Base-by-base conservation (phyloP, 192 early-diverging fungal species). In the Umbelopsis vinacea region DNA sequence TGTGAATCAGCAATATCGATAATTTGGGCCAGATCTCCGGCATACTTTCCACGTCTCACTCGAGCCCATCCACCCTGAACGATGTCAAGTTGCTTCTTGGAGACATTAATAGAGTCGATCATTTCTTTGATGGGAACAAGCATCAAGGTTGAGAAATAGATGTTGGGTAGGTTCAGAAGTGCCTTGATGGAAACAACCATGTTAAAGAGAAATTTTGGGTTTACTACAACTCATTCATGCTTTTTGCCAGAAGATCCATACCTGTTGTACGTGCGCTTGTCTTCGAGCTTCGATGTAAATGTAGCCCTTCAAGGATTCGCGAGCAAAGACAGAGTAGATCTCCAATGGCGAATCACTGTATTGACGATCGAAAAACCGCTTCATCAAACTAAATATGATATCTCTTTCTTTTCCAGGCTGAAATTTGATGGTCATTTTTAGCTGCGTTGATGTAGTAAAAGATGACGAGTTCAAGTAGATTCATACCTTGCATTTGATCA, bases 61-160 rank as follows among this genome's bases (percentile, higher is more conserved):
- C 95, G 88, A 33, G 95, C 93, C 96, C 96, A 99, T 8, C 86
- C 78, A 15, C 91, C 91, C 12, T 79, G 74, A 47, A 89, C 83
- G 29, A 95, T 70, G 4, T 93, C 88, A 0, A 82, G 69, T 52
- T 86, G 81, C 53, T 87, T 88, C 67, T 84, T 77, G 75, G 90
- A 89, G 71, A 97, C 89, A 45, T 84, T 89, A 46, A 99, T 87
- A 43, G 92, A 91, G 60, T 95, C 93, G 3, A 92, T 89, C 95
- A 97, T 97, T 67, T 99, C 95, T 22, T 89, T 85, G 53, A 97
- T 89, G 8, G 94, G 94, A 50, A 99, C 95, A 21, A 99, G 86
- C 40, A 83, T 89, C 48, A 96, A 71, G 52, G 85, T 87, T 71
- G 81, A 79, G 26, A 80, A 74, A 76, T 92, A 96, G 46, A 96